These are phyloP conservation scores for Sporothrix brasiliensis DNA, from an alignment of 2,329 filamentous ascomycete genomes.

Conservation along the genomic window DNA sequence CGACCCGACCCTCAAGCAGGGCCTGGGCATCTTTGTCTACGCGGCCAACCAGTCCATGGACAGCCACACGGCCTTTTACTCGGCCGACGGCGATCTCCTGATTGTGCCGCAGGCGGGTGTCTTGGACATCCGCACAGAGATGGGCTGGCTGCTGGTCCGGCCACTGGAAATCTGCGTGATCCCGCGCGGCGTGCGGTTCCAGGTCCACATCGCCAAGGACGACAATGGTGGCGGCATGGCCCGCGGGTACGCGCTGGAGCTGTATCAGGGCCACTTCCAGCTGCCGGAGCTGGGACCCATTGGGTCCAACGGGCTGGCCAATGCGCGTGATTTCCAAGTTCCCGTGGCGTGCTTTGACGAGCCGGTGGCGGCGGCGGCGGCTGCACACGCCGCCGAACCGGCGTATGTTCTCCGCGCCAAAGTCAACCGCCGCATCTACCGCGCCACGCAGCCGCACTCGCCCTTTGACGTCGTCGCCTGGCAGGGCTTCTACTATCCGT, in stretches of 20 bases:
- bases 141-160: conserved; percentile 73
- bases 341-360: conserved; percentile 71
- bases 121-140: conserved; percentile 75
- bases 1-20: conserved; percentile 75
- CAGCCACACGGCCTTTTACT: conserved; percentile 76
- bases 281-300: conserved; percentile 75
- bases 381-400: conserved; percentile 41
- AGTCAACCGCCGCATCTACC: conserved; percentile 69
- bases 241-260: conserved; percentile 73
- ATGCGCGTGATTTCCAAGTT: conserved; percentile 73
- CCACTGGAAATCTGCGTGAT: conserved; percentile 79
- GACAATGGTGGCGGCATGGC: conserved; percentile 41
- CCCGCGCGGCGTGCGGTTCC: conserved; percentile 73
- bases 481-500: conserved; percentile 80
- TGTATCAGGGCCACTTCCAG: conserved; percentile 72
- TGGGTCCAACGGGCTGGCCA: conserved; percentile 74
- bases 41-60: conserved; percentile 78
- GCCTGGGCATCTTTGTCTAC: conserved; percentile 79
- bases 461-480: conserved; percentile 80
- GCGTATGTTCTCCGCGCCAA: conserved; percentile 61
- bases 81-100: conserved; percentile 76
- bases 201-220: conserved; percentile 64
- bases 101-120: conserved; percentile 75
- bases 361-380: conserved; percentile 46
- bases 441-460: conserved; percentile 64